Base-by-base conservation (phyloP, 345 rosid species). In the Salix suchowensis region DNA sequence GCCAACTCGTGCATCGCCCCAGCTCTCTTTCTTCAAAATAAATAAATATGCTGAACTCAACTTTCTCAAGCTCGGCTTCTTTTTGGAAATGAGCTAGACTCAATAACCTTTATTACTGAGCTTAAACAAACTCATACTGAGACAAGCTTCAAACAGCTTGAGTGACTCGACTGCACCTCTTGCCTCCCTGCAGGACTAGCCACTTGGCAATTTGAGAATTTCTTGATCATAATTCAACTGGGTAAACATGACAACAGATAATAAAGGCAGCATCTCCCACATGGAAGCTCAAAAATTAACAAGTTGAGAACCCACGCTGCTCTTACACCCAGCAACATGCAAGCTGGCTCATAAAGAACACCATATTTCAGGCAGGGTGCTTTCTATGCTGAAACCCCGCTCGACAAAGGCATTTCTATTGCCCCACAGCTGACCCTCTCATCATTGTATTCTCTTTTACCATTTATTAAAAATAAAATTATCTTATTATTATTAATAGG, bases 371-470 rank as follows among this genome's bases (percentile, higher is more conserved):
- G 14, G 62, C 34, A 32, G 34, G 34, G 34, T 32, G 34, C 34
- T 32, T 32, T 32, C 34, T 32, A 32, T 32, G 4, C n/a, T 12
- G 68, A 66, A 19, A 39, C 60, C 73, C 39, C 68, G 37, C 71
- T 52, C 14, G 71, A 39, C 24, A 72, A 21, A 23, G 71, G 76
- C 52, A 81, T 36, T 21, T 46, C 67, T 78, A 78, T 83, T 76
- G 76, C 70, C 67, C 40, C 64, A 73, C 46, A 46, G 8, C 76
- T 74, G 50, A 26, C 69, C 74, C 68, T 72, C 78, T 76, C 87
- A 71, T 50, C 82, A 34, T 34, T 34, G 36, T 4, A 4, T 34
- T 34, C 36, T 34, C 36, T 34, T 34, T 34, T 34, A 34, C 36
- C 36, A 34, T 34, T 34, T 34, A 34, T 0, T 34, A 4, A 34